These are phyloP conservation scores for Fagus sylvatica DNA, from an alignment of 306 rosid species.

Conservation along the genomic window DNA sequence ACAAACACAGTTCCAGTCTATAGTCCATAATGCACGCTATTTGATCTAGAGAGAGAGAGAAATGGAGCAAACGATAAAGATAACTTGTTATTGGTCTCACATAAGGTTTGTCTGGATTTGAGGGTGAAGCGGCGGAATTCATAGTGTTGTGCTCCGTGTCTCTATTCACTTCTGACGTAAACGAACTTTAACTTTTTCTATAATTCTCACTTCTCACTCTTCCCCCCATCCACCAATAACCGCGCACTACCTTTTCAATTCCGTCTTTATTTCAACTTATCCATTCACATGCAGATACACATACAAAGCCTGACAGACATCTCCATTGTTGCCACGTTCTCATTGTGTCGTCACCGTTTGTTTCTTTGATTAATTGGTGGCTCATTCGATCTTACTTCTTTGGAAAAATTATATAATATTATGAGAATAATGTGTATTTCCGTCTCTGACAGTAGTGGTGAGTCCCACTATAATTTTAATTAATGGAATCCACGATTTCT, in stretches of 20 bases:
- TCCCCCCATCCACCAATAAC: constrained; percentile 17
- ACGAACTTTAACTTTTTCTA: background rate
- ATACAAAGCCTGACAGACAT: background rate
- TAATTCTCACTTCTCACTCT: background rate
- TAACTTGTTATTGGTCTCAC: no score
- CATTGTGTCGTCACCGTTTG: background rate
- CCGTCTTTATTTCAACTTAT: background rate
- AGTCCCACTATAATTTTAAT: no score
- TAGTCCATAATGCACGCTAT: no score
- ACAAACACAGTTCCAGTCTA: no score
- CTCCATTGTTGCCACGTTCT: background rate
- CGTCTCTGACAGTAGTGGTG: no score
- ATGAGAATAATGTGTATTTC: no score
- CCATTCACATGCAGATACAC: background rate
- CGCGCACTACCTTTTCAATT: constrained; percentile 11
- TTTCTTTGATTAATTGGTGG: background rate
- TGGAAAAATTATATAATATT: no score
- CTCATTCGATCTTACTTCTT: no score
- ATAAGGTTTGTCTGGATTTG: constrained; percentile 35
- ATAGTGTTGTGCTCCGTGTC: constrained; percentile 28
- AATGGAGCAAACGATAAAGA: no score
- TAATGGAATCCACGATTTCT: no score
- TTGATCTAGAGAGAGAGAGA: no score
- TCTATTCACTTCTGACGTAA: constrained; percentile 32
- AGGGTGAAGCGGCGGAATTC: constrained; percentile 41